These are phyloP conservation scores for Leucogyrophana mollusca DNA, from an alignment of 768 basidiomycete genomes.

Conservation along the genomic window DNA sequence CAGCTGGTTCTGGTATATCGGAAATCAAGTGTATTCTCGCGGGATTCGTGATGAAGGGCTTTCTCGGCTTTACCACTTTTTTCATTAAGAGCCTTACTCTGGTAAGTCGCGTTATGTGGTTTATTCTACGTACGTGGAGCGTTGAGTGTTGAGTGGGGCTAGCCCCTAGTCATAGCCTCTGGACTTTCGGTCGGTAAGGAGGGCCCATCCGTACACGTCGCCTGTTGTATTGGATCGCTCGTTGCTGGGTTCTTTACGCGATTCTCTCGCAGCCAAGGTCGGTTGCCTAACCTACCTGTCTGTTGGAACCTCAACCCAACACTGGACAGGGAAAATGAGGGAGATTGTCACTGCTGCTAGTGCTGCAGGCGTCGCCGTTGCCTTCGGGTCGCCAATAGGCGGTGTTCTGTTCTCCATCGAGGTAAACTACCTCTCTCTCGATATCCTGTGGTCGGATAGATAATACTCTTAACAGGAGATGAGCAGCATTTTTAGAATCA, in stretches of 20 bases:
- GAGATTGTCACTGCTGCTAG: slow-evolving; percentile 95
- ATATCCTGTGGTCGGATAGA: not conserved
- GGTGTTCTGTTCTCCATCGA: slow-evolving; percentile 98
- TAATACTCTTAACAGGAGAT: slow-evolving; percentile 70
- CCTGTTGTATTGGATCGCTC: slow-evolving; percentile 88
- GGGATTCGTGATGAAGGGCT: slow-evolving; percentile 97
- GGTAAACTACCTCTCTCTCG: slow-evolving; percentile 38
- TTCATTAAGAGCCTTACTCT: slow-evolving; percentile 92
- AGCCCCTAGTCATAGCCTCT: slow-evolving; percentile 97
- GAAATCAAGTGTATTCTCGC: slow-evolving; percentile 98
- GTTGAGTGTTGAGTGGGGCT: slow-evolving; percentile 14
- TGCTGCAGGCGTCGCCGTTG: slow-evolving; percentile 97
- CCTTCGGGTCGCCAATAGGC: slow-evolving; percentile 97
- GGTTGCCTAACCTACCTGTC: slow-evolving; percentile 19
- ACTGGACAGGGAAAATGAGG: slow-evolving; percentile 64
- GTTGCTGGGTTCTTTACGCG: slow-evolving; percentile 82
- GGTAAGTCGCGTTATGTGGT: slow-evolving; percentile 51
- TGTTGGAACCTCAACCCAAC: slow-evolving; percentile 14
- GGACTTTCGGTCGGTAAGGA: slow-evolving; percentile 98
- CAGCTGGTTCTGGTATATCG: slow-evolving; percentile 96
- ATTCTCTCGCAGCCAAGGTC: slow-evolving; percentile 88
- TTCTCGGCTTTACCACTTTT: slow-evolving; percentile 86
- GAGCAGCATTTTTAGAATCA: slow-evolving; percentile 95
- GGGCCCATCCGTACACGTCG: slow-evolving; percentile 97
- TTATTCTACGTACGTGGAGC: not conserved